Evolutionary conservation across 192 early-diverging fungal species (phyloP), one percentile per base, ranked within the genome.

Genomic region (Jimgerdemannia lactiflua): DNA sequence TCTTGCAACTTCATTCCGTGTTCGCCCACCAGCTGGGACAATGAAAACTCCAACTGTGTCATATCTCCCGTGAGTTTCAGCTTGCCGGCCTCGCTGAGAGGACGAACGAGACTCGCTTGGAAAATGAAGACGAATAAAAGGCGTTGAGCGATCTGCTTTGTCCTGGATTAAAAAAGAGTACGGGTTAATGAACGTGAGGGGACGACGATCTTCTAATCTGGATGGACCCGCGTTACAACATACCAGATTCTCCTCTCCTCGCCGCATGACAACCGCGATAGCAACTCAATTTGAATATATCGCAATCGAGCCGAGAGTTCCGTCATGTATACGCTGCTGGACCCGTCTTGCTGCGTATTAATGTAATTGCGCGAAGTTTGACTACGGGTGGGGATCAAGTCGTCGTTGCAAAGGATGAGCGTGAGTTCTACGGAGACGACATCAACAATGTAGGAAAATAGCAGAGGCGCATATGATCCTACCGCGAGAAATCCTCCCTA

Each of bases 41-140:
- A 71, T 4, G 80, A 84, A 78, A 91, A 93, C 73, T 94, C 92
- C 29, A 94, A 78, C 73, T 93, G 91, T 9, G 90, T 89, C 85
- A 94, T 87, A 76, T 94, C 92, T 54, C 81, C 79, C 39, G 90
- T 89, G 43, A 94, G 80, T 71, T 90, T 86, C 29, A 92, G 78
- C 72, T 91, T 92, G 49, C 91, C 90, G 2, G 72, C 74, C 71
- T 94, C 91, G 66, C 80, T 88, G 10, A 90, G 67, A 3, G 91
- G 88, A 17, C 86, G 86, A 39, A 92, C 80, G 14, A 93, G 40
- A 75, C 84, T 88, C 41, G 88, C 89, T 76, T 94, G 91, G 40
- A 90, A 86, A n/a, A 93, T 71, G 78, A 92, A 92, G 64, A 91
- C 83, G 43, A 86, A 29, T n/a, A 85, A 42, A 20, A 86, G 76